Evolutionary conservation across 2,329 filamentous ascomycete species (phyloP).

Genomic region (Ploettnerulaceae sp.): DNA sequence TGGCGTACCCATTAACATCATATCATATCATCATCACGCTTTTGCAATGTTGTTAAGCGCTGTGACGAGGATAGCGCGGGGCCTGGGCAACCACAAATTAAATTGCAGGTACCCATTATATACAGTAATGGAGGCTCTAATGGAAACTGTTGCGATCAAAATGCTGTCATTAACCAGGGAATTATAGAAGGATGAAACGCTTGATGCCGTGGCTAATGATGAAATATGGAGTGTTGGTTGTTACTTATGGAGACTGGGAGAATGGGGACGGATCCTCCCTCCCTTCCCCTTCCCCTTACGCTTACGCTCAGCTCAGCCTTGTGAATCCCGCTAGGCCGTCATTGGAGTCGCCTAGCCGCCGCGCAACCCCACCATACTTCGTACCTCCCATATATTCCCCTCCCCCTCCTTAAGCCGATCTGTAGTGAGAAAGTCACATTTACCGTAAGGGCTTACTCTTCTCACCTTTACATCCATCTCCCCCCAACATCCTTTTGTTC

Average conservation of each 20-base stretch:
- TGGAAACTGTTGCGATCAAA: background rate
- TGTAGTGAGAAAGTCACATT: background rate
- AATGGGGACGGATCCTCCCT: background rate
- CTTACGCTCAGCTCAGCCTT: conserved; percentile 4
- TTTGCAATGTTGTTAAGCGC: background rate
- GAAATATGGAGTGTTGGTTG: background rate
- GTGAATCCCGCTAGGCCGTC: background rate
- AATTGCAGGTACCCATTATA: background rate
- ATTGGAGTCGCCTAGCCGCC: conserved; percentile 1
- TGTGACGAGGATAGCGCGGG: conserved; percentile 13
- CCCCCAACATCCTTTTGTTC: background rate
- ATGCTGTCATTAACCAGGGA: conserved; percentile 5
- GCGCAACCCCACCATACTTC: too few species aligned
- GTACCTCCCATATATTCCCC: conserved; percentile 11
- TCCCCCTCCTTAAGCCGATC: background rate
- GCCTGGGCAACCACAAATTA: conserved; percentile 10
- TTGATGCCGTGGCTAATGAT: conserved; percentile 3
- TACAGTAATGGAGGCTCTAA: conserved; percentile 3
- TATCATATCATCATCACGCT: background rate
- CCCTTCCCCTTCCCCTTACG: too few species aligned
- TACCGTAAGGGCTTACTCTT: conserved; percentile 18
- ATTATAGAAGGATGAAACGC: conserved; percentile 10
- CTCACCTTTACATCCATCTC: too few species aligned
- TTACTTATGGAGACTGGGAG: background rate
- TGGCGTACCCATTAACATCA: conserved; percentile 2